Conservation (phyloP, 148 eudicot genomes). For the Dysphania ambrosioides region DNA sequence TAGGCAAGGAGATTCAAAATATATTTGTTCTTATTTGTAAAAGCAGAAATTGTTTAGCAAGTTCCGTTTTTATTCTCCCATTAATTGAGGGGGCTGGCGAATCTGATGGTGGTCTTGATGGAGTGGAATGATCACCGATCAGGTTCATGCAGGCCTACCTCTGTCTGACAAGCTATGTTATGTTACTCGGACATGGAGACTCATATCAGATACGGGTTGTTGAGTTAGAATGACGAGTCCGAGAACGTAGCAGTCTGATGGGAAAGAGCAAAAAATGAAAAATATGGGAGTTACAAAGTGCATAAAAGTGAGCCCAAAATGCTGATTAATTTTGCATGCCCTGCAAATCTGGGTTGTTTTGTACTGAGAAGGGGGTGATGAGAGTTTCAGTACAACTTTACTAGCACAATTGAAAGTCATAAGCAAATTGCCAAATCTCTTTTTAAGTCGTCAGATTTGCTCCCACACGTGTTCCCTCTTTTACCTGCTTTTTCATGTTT, state of each 20-base stretch:
- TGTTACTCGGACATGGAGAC: background rate
- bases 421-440: conserved; percentile 28
- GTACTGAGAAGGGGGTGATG: conserved; percentile 3
- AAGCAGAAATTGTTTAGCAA: background rate
- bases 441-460: conserved; percentile 25
- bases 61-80: background rate
- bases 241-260: background rate
- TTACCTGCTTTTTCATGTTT: conserved; percentile 11
- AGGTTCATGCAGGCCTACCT: background rate
- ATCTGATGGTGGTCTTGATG: no score
- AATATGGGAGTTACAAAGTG: background rate
- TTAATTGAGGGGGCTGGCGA: no score
- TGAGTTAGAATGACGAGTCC: background rate
- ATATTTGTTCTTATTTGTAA: no score
- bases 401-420: conserved; percentile 14
- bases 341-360: conserved; percentile 26
- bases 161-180: no score
- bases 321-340: conserved; percentile 20
- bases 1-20: conserved; percentile 10
- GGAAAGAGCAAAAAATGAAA: no score
- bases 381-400: background rate
- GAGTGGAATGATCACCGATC: no score
- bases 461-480: conserved; percentile 28
- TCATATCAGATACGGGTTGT: background rate
- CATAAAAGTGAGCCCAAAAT: background rate